These are phyloP conservation scores for Mycena epipterygia DNA, from an alignment of 768 basidiomycete genomes.

Conservation along the genomic window DNA sequence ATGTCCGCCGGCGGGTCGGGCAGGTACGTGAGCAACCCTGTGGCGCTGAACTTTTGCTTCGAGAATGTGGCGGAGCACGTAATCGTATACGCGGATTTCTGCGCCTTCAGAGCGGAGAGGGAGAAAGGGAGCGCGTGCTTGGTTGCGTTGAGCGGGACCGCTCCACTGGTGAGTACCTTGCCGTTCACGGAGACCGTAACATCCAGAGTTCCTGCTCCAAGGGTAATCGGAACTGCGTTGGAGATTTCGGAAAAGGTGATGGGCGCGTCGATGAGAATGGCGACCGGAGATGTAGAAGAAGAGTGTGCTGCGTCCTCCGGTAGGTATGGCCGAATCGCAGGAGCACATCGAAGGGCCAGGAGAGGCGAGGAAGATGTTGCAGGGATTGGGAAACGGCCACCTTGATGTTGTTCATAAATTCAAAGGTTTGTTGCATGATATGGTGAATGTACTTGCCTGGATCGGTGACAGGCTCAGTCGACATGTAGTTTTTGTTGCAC, in stretches of 20 bases:
- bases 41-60: conserved; percentile 59
- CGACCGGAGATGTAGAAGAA: conserved; percentile 50
- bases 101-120: conserved; percentile 60
- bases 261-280: conserved; percentile 67
- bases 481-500: conserved; percentile 72
- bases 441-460: conserved; percentile 52
- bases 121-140: conserved; percentile 65
- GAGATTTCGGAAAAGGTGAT: conserved; percentile 62
- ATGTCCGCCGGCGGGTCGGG: conserved; percentile 61
- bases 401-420: conserved; percentile 31
- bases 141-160: conserved; percentile 65
- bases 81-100: conserved; percentile 52
- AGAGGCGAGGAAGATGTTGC: conserved; percentile 55
- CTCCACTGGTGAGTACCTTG: conserved; percentile 55
- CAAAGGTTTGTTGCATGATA: conserved; percentile 4
- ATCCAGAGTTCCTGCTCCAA: conserved; percentile 47
- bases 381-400: conserved; percentile 61
- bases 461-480: conserved; percentile 52
- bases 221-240: conserved; percentile 59
- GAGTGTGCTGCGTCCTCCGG: conserved; percentile 59
- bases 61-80: conserved; percentile 54
- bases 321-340: conserved; percentile 72
- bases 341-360: conserved; percentile 70
- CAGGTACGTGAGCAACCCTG: conserved; percentile 61
- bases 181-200: conserved; percentile 65